A percentile compares a stretch with the other conserved stretches of the same genome.
Evolutionary conservation across 257 asterid species (phyloP).

Genomic region (Pogostemon cablin): DNA sequence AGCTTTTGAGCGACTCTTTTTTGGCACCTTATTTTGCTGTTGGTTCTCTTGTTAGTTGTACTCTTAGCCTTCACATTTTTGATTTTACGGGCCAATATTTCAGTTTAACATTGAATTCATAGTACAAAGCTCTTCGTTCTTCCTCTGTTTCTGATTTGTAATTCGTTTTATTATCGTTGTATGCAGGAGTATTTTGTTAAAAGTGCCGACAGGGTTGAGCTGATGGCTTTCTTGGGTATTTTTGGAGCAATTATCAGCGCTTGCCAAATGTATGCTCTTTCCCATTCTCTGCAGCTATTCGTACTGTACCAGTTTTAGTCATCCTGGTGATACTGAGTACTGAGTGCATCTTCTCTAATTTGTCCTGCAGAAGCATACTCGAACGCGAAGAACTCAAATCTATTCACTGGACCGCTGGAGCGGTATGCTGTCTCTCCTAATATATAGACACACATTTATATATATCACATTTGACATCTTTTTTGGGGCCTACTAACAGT

Average conservation of each 20-base stretch:
- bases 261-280: constrained; percentile 77
- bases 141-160: not conserved
- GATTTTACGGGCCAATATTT: not conserved
- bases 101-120: not conserved
- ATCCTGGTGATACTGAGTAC: not conserved
- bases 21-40: not conserved
- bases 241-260: constrained; percentile 93
- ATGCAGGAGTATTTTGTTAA: constrained; percentile 84
- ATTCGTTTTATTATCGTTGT: constrained; percentile 26
- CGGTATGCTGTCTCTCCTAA: constrained; percentile 50
- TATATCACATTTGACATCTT: not conserved
- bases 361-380: constrained; percentile 61
- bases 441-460: not conserved
- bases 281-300: constrained; percentile 5
- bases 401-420: constrained; percentile 79
- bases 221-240: constrained; percentile 88
- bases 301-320: not conserved
- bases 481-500: not conserved
- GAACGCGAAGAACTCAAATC: constrained; percentile 84
- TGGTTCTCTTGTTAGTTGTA: not conserved
- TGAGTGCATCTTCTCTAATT: constrained; percentile 41
- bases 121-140: not conserved
- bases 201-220: constrained; percentile 89
- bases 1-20: not conserved
- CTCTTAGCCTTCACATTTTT: constrained; percentile 1